These are phyloP conservation scores for Oleoguttula mirabilis DNA, from an alignment of 495 filamentous ascomycete genomes.

Conservation along the genomic window DNA sequence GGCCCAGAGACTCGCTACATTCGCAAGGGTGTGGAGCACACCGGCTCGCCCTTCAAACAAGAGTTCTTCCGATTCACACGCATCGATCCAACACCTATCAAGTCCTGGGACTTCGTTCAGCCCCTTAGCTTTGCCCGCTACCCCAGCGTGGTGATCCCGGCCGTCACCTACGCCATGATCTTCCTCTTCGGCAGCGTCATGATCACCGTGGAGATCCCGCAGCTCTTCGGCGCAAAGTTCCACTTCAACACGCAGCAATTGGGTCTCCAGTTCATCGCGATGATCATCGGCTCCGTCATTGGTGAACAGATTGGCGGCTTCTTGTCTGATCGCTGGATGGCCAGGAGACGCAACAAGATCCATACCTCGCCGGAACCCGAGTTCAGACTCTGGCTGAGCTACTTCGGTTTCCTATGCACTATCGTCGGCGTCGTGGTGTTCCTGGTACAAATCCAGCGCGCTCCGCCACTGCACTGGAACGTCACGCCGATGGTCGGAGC, in stretches of 20 bases:
- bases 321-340: constrained; percentile 41
- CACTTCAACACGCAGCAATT: constrained; percentile 40
- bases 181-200: constrained; percentile 39
- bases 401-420: constrained; percentile 35
- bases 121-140: constrained; percentile 34
- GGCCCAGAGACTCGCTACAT: constrained; percentile 45
- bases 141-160: constrained; percentile 36
- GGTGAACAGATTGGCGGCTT: constrained; percentile 44
- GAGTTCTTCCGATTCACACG: constrained; percentile 34
- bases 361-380: constrained; percentile 31
- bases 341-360: constrained; percentile 20
- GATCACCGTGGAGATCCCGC: constrained; percentile 41
- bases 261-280: constrained; percentile 39
- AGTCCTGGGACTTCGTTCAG: constrained; percentile 34
- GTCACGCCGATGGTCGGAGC: constrained; percentile 40
- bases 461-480: constrained; percentile 33
- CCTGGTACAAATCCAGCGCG: constrained; percentile 33
- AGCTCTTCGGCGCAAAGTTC: constrained; percentile 38
- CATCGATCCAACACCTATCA: constrained; percentile 40
- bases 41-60: constrained; percentile 25
- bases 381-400: constrained; percentile 41
- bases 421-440: constrained; percentile 42
- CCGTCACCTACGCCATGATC: constrained; percentile 39
- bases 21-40: constrained; percentile 17
- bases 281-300: constrained; percentile 42